phyloP scores from a whole-genome alignment of 2,329 filamentous ascomycete genomes.

The Sporothrix protearum region DNA sequence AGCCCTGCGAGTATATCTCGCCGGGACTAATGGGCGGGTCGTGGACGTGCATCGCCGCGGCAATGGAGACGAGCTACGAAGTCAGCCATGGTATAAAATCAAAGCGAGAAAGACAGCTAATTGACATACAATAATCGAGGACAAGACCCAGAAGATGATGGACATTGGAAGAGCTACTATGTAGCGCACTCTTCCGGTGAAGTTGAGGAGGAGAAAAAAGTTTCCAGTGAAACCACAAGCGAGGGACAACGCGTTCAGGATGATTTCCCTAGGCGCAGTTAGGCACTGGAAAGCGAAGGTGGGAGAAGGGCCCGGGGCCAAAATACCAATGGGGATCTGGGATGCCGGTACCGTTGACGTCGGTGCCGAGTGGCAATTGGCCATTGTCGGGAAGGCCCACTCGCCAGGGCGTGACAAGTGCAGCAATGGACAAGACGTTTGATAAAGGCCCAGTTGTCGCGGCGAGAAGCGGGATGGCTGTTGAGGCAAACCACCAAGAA shows the following conservation, averaged over 20 bases:
- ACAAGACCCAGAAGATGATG: slow-evolving; percentile 63
- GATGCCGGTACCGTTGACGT: slow-evolving; percentile 52
- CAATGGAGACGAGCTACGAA: slow-evolving; percentile 54
- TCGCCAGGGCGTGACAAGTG: slow-evolving; percentile 63
- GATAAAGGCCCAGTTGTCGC: slow-evolving; percentile 68
- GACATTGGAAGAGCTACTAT: slow-evolving; percentile 64
- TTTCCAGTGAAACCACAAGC: slow-evolving; percentile 64
- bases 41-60: slow-evolving; percentile 54
- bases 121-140: slow-evolving; percentile 51
- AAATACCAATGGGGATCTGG: slow-evolving; percentile 53
- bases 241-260: slow-evolving; percentile 61
- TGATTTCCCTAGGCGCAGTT: slow-evolving; percentile 44
- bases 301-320: background rate
- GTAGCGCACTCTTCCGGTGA: slow-evolving; percentile 63
- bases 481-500: slow-evolving; percentile 41
- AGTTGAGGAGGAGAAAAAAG: slow-evolving; percentile 64
- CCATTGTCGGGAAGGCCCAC: slow-evolving; percentile 46
- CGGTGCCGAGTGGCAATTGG: slow-evolving; percentile 41
- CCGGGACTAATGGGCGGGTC: slow-evolving; percentile 43
- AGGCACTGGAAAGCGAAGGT: background rate
- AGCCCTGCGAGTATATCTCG: slow-evolving; percentile 62
- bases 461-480: slow-evolving; percentile 56
- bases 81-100: background rate
- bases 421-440: slow-evolving; percentile 65
- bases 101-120: background rate